Base-by-base conservation (phyloP, 495 filamentous ascomycete genomes). In the Tuber magnatum region DNA sequence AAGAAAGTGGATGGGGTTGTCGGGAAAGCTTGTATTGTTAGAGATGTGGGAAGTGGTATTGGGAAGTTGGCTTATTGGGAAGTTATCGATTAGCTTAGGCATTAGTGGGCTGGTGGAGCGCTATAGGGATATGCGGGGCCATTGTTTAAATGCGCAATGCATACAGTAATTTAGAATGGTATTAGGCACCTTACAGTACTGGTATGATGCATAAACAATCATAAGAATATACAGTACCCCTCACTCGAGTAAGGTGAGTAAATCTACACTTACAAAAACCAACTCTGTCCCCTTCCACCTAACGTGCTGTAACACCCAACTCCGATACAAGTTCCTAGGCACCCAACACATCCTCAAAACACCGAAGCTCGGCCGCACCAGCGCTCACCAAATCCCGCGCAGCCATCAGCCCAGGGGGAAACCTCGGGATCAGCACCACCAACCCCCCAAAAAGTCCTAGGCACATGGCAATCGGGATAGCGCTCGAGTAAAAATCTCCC, bases 1-100 rank as follows among this genome's bases (percentile, higher is more conserved):
- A 38, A 74, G 6, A 41, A 28, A 74, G 71, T 70, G 80, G 80
- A 79, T 84, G 81, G 74, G 72, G 74, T 71, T 20, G 76, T 83
- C 76, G 82, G 82, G 77, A 88, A 84, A 73, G 84, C 93, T 69
- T 97, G 93, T 82, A 88, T 99, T 77, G 89, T 98, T 48, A 86
- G 94, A 56, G 89, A 93, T 77, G 89, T 91, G 18, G 95, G 95
- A 16, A 88, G 91, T 81, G 87, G 83, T 28, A 82, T 94, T 20
- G 94, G 92, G 32, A 89, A 94, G 84, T 82, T 98, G 81, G 94
- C 88, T 9, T 84, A 84, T 77, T 99, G 95, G 95, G 91, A 94
- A 79, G 82, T 89, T 83, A 86, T 91, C 73, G 92, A 74, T 39
- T 28, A n/a, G 3, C 24, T n/a, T 4, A 40, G 43, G 73, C 44